These are phyloP conservation scores for Phialophora chinensis DNA, from an alignment of 2,329 filamentous ascomycete genomes.

Conservation along the genomic window DNA sequence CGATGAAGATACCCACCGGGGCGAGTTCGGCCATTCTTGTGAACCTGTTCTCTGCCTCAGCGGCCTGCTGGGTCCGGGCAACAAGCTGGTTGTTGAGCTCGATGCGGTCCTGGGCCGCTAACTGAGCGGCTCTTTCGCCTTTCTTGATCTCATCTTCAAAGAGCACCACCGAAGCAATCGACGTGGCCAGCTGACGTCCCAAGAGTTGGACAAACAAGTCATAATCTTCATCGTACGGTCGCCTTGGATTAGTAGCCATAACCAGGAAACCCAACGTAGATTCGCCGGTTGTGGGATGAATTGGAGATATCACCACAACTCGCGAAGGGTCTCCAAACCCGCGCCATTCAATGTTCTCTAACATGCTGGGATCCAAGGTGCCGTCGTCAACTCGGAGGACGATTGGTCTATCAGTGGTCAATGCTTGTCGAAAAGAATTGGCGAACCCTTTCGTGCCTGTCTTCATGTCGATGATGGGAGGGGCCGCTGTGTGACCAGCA, in stretches of 20 bases:
- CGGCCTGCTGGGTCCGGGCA: slow-evolving; percentile 62
- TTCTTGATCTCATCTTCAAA: slow-evolving; percentile 83
- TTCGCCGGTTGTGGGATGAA: slow-evolving; percentile 77
- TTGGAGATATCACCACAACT: slow-evolving; percentile 76
- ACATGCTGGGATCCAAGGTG: slow-evolving; percentile 67
- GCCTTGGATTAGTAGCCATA: slow-evolving; percentile 76
- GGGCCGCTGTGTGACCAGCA: slow-evolving; percentile 65
- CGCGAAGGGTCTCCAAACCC: slow-evolving; percentile 74
- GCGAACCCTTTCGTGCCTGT: slow-evolving; percentile 75
- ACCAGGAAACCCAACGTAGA: slow-evolving; percentile 78
- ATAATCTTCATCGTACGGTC: slow-evolving; percentile 82
- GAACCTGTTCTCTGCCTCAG: slow-evolving; percentile 74
- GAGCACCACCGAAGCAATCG: slow-evolving; percentile 78
- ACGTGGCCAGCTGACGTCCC: slow-evolving; percentile 76
- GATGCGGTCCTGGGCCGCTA: slow-evolving; percentile 77
- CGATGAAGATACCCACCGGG: slow-evolving; percentile 84
- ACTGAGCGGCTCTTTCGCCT: slow-evolving; percentile 72
- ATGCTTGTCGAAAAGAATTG: slow-evolving; percentile 76
- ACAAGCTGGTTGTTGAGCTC: slow-evolving; percentile 78
- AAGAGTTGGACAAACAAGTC: slow-evolving; percentile 76
- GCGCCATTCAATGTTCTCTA: slow-evolving; percentile 71
- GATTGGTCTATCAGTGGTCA: slow-evolving; percentile 69
- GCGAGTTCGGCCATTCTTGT: slow-evolving; percentile 84
- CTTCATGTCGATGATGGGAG: slow-evolving; percentile 70
- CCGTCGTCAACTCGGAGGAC: slow-evolving; percentile 70